Conservation (phyloP, 2,329 filamentous ascomycete species). For the Sphaerulina musiva region DNA sequence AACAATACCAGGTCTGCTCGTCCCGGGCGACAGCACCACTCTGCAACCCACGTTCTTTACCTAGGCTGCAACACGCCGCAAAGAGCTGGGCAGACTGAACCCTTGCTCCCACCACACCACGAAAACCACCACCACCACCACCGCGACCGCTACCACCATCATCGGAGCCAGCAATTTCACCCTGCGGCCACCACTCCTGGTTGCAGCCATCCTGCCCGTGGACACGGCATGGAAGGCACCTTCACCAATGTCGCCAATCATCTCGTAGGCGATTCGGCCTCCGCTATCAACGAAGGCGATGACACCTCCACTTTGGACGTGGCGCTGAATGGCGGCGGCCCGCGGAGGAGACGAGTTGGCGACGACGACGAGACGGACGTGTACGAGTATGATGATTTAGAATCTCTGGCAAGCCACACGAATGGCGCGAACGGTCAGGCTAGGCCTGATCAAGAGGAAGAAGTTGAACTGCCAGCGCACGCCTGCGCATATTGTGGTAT, state of each 20-base stretch:
- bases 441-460: conserved; percentile 64
- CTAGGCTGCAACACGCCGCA: too few species aligned
- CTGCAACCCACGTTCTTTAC: too few species aligned
- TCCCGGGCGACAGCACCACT: not conserved
- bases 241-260: conserved; percentile 86
- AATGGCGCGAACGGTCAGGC: conserved; percentile 62
- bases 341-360: conserved; percentile 64
- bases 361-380: conserved; percentile 84
- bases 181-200: not conserved
- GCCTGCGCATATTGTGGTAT: conserved; percentile 98
- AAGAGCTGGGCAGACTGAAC: too few species aligned
- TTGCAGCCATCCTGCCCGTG: conserved; percentile 6
- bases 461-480: conserved; percentile 78
- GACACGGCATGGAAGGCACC: conserved; percentile 65
- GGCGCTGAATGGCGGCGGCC: conserved; percentile 66
- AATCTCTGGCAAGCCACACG: conserved; percentile 72
- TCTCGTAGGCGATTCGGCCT: conserved; percentile 73
- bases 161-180: conserved; percentile 8
- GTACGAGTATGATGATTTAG: conserved; percentile 63
- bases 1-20: not conserved
- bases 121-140: not conserved
- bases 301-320: conserved; percentile 47
- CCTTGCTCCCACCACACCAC: too few species aligned
- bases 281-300: conserved; percentile 79
- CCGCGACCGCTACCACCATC: conserved; percentile 1